A percentile compares a stretch with the other conserved stretches of the same genome.
phyloP scores from a whole-genome alignment of 768 basidiomycete species.

The Cyclocybe aegerita region DNA sequence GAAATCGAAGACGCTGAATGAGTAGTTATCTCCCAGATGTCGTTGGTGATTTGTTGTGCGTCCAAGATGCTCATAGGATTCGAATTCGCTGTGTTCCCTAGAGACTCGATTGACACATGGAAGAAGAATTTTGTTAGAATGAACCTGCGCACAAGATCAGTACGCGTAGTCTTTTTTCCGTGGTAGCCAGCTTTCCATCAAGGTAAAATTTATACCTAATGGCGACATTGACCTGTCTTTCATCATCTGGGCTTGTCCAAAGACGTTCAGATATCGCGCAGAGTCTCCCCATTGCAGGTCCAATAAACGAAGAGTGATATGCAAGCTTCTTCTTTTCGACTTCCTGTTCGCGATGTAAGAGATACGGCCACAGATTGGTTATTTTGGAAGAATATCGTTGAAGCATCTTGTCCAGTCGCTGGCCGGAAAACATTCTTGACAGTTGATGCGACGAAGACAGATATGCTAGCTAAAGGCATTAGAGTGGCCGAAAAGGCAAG shows the following conservation, averaged over 20 bases:
- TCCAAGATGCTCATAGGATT: slow-evolving; percentile 33
- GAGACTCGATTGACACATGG: slow-evolving; percentile 47
- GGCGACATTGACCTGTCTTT: slow-evolving; percentile 54
- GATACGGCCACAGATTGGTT: slow-evolving; percentile 75
- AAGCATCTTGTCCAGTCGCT: slow-evolving; percentile 41
- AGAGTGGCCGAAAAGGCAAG: not conserved
- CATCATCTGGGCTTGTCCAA: slow-evolving; percentile 62
- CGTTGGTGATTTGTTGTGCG: slow-evolving; percentile 48
- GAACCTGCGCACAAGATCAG: slow-evolving; percentile 45
- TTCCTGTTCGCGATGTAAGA: slow-evolving; percentile 50
- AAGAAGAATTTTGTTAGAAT: slow-evolving; percentile 65
- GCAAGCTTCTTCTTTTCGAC: slow-evolving; percentile 27
- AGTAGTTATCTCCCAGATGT: slow-evolving; percentile 60
- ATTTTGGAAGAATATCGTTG: slow-evolving; percentile 39
- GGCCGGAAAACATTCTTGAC: slow-evolving; percentile 44
- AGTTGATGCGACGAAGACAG: slow-evolving; percentile 58
- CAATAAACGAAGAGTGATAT: slow-evolving; percentile 55
- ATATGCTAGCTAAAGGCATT: slow-evolving; percentile 44
- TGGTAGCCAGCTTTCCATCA: not conserved
- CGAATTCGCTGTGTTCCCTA: slow-evolving; percentile 21
- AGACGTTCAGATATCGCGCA: slow-evolving; percentile 41
- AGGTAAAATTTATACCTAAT: slow-evolving; percentile 42
- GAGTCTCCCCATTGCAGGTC: slow-evolving; percentile 29
- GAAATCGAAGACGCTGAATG: slow-evolving; percentile 22
- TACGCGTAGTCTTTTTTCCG: not conserved